Evolutionary conservation across 78 protist genomes (phyloP).

Genomic region (Cavenderia fasciculata): DNA sequence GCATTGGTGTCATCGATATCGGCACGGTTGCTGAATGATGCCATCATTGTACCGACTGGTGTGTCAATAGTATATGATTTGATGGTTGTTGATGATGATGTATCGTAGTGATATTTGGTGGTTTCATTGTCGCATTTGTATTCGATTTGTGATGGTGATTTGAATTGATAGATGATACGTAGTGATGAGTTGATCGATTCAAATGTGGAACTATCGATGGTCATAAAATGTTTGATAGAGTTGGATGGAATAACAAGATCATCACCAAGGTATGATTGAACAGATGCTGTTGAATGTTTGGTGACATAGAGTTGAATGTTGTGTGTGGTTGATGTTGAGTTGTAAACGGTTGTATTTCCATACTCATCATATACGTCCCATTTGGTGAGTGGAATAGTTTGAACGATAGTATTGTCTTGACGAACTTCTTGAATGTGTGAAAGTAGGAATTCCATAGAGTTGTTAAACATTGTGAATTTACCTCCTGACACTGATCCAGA

Average conservation of each 20-base stretch:
- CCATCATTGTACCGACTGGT: not conserved
- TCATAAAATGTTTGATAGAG: not conserved
- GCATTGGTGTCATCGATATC: too few relatives aligned
- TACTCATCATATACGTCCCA: too few relatives aligned
- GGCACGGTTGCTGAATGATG: not conserved
- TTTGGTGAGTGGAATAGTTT: too few relatives aligned
- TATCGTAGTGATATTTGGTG: too few relatives aligned
- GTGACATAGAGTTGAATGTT: too few relatives aligned
- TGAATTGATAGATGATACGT: not conserved
- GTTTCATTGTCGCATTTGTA: slow-evolving; percentile 1
- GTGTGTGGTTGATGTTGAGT: too few relatives aligned
- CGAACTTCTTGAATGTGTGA: too few relatives aligned
- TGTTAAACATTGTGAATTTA: too few relatives aligned
- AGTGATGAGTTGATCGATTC: not conserved
- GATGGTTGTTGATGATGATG: not conserved
- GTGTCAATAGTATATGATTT: not conserved
- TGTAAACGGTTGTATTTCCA: too few relatives aligned
- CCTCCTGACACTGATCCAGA: too few relatives aligned
- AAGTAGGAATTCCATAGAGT: too few relatives aligned
- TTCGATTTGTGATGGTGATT: not conserved
- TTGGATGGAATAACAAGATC: not conserved
- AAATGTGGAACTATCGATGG: not conserved
- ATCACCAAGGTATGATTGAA: not conserved
- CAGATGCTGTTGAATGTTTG: not conserved
- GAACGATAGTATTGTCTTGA: too few relatives aligned